Conservation (phyloP, 352 stramenopile genomes). For the Pythium periplocum region DNA sequence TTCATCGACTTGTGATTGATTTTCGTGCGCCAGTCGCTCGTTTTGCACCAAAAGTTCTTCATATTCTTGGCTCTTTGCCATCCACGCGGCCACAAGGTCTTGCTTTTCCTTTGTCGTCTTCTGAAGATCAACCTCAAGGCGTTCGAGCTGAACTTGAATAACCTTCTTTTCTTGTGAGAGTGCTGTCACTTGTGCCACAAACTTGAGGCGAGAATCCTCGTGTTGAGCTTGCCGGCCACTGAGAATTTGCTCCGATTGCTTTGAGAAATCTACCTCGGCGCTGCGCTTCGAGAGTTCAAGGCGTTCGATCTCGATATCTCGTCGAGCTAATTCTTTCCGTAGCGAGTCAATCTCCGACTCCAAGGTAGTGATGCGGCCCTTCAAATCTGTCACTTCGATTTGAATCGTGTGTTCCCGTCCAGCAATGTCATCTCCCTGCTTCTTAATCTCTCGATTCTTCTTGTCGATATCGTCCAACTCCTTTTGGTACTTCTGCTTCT, state of each 20-base stretch:
- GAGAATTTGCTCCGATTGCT: constrained; percentile 16
- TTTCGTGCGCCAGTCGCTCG: constrained; percentile 34
- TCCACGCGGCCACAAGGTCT: constrained; percentile 12
- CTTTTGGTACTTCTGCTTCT: constrained; percentile 40
- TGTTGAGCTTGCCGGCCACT: constrained; percentile 16
- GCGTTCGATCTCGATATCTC: constrained; percentile 46
- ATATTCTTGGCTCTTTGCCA: constrained; percentile 34
- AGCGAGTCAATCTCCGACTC: constrained; percentile 27
- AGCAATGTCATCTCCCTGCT: constrained; percentile 5
- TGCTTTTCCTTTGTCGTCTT: constrained; percentile 27
- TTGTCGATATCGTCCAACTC: constrained; percentile 26
- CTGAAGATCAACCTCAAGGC: constrained; percentile 10
- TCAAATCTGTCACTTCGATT: constrained; percentile 20
- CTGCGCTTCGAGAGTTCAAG: constrained; percentile 23
- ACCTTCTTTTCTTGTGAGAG: constrained; percentile 7
- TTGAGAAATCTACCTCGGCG: constrained; percentile 31
- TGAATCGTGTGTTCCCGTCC: constrained; percentile 2
- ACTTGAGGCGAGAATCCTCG: constrained; percentile 15
- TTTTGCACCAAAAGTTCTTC: constrained; percentile 39
- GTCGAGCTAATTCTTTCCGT: constrained; percentile 33
- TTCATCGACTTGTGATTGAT: constrained; percentile 36
- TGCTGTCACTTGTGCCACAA: constrained; percentile 11
- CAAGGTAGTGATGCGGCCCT: constrained; percentile 9
- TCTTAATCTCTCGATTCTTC: constrained; percentile 13
- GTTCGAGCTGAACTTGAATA: constrained; percentile 11